Conservation (phyloP, 2,329 filamentous ascomycete species). For the Pseudogymnoascus sp. region DNA sequence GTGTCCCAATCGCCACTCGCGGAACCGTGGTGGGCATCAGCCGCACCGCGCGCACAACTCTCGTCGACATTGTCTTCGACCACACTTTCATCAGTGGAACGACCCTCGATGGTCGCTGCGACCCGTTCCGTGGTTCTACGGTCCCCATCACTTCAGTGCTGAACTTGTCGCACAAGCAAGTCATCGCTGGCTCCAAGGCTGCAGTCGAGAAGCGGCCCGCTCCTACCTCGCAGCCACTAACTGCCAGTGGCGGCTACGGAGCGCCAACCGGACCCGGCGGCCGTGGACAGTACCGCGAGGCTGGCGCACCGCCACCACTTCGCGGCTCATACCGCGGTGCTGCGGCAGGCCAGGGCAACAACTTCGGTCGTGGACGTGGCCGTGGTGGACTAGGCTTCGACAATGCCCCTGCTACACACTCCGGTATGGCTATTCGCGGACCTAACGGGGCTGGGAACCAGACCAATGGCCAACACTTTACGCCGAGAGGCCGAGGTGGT, state of each 20-base stretch:
- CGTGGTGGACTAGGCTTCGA: constrained; percentile 29
- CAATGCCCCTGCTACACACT: constrained; percentile 15
- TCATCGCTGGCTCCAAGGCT: constrained; percentile 60
- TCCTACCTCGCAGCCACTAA: constrained; percentile 42
- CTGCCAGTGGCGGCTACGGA: constrained; percentile 45
- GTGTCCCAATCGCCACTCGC: constrained; percentile 84
- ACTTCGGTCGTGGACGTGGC: constrained; percentile 32
- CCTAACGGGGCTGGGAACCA: neutral
- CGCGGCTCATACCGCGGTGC: constrained; percentile 51
- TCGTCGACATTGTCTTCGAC: constrained; percentile 92
- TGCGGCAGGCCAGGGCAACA: constrained; percentile 38
- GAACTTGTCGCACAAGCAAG: constrained; percentile 76
- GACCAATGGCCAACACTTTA: neutral
- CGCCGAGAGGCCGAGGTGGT: neutral
- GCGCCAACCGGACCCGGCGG: constrained; percentile 46
- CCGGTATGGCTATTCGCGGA: constrained; percentile 2
- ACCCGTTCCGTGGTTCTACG: constrained; percentile 88
- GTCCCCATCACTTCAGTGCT: constrained; percentile 82
- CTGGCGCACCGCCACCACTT: constrained; percentile 46
- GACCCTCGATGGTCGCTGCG: constrained; percentile 80
- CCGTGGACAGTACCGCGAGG: constrained; percentile 53
- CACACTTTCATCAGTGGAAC: constrained; percentile 95
- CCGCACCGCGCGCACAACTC: constrained; percentile 69
- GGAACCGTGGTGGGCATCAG: constrained; percentile 96
- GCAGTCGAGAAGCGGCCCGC: constrained; percentile 45